Evolutionary conservation across 2,329 filamentous ascomycete genomes (phyloP).

Genomic region (Paraphaeosphaeria minitans): DNA sequence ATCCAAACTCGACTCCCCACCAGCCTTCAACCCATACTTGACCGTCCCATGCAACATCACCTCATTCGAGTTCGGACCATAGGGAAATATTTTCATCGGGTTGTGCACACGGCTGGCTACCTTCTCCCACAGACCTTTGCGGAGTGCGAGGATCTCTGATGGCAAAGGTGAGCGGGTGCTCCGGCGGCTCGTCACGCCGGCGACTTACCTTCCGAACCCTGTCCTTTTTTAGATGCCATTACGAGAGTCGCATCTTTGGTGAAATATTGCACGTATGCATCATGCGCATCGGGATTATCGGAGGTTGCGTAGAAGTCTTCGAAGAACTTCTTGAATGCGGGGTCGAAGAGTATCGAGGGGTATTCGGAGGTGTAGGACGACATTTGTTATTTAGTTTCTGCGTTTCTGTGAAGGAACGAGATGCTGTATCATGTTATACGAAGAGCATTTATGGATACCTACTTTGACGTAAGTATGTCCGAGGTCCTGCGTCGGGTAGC

Average conservation of each 20-base stretch:
- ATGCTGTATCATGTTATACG: background rate
- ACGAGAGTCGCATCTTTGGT: constrained; percentile 57
- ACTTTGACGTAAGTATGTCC: background rate
- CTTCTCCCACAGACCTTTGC: constrained; percentile 60
- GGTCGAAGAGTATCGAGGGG: constrained; percentile 44
- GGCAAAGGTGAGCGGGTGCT: background rate
- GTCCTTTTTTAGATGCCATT: constrained; percentile 57
- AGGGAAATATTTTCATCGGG: constrained; percentile 57
- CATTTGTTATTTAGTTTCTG: constrained; percentile 22
- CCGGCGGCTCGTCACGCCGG: background rate
- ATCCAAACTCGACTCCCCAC: constrained; percentile 52
- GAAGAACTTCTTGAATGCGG: constrained; percentile 52
- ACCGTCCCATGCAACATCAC: constrained; percentile 62
- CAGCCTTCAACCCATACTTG: constrained; percentile 59
- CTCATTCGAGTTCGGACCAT: constrained; percentile 53
- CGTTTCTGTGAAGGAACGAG: background rate
- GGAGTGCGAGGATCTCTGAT: constrained; percentile 57
- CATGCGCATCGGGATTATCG: constrained; percentile 55
- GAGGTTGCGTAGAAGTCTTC: constrained; percentile 54
- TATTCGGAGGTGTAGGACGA: constrained; percentile 43
- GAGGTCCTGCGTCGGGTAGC: background rate
- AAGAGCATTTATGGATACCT: background rate
- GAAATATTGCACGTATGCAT: constrained; percentile 55
- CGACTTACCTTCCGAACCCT: constrained; percentile 51
- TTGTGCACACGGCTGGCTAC: constrained; percentile 55